Evolutionary conservation across 306 rosid genomes (phyloP), one percentile per base, ranked within the genome.

Genomic region (Castanea sativa): DNA sequence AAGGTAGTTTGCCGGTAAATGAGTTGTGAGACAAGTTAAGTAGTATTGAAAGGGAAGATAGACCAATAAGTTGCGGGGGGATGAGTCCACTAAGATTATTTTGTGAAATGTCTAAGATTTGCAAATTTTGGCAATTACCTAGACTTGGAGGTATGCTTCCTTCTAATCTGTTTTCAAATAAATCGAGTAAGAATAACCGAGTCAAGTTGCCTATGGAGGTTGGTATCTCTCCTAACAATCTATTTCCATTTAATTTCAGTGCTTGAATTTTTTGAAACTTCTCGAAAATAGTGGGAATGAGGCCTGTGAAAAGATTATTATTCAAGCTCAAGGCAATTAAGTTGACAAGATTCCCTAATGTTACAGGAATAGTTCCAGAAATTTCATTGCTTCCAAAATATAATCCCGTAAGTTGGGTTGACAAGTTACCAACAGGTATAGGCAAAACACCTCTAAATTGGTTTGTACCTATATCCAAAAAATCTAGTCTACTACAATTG

Each of bases 391-490:
- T 0, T 4, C 56, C 68, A 4, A 81, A 32, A 32, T 27, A 52
- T 38, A 88, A 23, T 0, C 0, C 0, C 2, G 2, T 70, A 1
- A 88, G 67, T 14, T 76, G 69, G 65, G 45, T 69, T 51, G 91
- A 78, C 23, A 88, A 78, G 45, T 88, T 85, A n/a, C 75, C 87
- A 3, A 78, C 4, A 2, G 51, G 13, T 4, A 73, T 55, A 2
- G 87, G 87, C 16, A 88, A 73, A 38, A 19, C 56, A 30, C 86
- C 89, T 69, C 87, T 81, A 69, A 88, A 88, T 8, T 76, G 81
- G 73, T 88, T 88, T 0, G 0, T 1, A 53, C 2, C 0, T 73
- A 25, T 23, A 3, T 12, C 3, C 13, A 88, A 3, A 0, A 4
- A 0, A 13, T 56, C 0, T 71, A 85, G 19, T 12, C 14, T 19